phyloP scores from a whole-genome alignment of 2,329 filamentous ascomycete genomes.

The Aspergillus sclerotialis region DNA sequence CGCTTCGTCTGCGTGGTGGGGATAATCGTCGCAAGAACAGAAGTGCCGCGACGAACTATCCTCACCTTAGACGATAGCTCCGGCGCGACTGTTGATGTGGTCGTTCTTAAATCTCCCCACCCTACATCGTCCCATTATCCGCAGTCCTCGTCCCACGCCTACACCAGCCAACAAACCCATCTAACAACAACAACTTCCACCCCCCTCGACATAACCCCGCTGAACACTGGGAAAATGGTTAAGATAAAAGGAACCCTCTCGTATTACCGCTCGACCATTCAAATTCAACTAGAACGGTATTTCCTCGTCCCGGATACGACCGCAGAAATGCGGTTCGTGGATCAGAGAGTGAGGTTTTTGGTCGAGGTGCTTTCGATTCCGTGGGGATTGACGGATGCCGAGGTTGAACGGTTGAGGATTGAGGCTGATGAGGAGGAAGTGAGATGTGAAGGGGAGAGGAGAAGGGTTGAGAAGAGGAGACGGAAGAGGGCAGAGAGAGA shows the following conservation, averaged over 20 bases:
- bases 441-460: conserved; percentile 30
- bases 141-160: not conserved
- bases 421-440: conserved; percentile 35
- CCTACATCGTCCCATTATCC: conserved; percentile 5
- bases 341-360: conserved; percentile 44
- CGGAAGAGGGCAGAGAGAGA: conserved; percentile 21
- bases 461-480: conserved; percentile 20
- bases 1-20: conserved; percentile 68
- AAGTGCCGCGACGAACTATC: conserved; percentile 46
- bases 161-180: conserved; percentile 7
- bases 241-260: conserved; percentile 53
- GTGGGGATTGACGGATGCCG: conserved; percentile 44
- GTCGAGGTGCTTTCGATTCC: conserved; percentile 44
- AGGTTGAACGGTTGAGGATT: conserved; percentile 37
- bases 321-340: conserved; percentile 49
- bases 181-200: conserved; percentile 24
- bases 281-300: conserved; percentile 50
- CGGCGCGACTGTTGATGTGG: conserved; percentile 51
- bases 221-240: conserved; percentile 45
- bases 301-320: conserved; percentile 44
- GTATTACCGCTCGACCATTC: conserved; percentile 43
- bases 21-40: conserved; percentile 57
- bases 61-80: conserved; percentile 57
- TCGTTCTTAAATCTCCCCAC: conserved; percentile 31
- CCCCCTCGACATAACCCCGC: conserved; percentile 38